phyloP scores from a whole-genome alignment of 495 filamentous ascomycete genomes.

The Penicillium ochrochloron region DNA sequence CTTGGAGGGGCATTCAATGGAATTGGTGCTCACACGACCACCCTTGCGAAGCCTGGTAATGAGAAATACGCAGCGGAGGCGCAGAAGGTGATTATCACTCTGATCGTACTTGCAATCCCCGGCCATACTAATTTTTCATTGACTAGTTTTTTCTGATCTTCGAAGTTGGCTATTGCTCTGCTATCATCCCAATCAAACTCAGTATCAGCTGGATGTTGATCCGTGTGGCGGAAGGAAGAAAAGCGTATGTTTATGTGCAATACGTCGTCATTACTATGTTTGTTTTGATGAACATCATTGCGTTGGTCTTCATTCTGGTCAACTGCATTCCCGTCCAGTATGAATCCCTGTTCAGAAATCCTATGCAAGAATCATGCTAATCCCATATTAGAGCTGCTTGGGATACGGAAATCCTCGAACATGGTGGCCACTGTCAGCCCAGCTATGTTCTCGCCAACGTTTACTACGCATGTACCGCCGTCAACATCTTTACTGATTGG shows the following conservation, averaged over 20 bases:
- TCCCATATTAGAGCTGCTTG: not conserved
- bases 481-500: not conserved
- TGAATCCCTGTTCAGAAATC: not conserved
- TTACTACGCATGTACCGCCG: not conserved
- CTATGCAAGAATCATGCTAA: not conserved
- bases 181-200: constrained; percentile 38
- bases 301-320: not conserved
- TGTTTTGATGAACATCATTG: not conserved
- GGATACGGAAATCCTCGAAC: not conserved
- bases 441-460: not conserved
- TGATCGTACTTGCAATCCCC: not conserved
- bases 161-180: constrained; percentile 33
- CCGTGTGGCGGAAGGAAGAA: constrained; percentile 28
- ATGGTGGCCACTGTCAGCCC: not conserved
- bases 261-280: not conserved
- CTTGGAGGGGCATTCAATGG: not conserved
- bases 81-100: not conserved
- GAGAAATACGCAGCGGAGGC: not conserved
- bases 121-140: not conserved
- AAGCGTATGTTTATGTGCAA: not conserved
- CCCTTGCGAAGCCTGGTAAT: not conserved
- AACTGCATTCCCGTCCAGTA: not conserved
- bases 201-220: constrained; percentile 38
- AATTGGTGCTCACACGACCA: not conserved
- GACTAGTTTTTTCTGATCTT: constrained; percentile 19